phyloP scores from a whole-genome alignment of 2,329 filamentous ascomycete species.

The Diaporthe caulivora region DNA sequence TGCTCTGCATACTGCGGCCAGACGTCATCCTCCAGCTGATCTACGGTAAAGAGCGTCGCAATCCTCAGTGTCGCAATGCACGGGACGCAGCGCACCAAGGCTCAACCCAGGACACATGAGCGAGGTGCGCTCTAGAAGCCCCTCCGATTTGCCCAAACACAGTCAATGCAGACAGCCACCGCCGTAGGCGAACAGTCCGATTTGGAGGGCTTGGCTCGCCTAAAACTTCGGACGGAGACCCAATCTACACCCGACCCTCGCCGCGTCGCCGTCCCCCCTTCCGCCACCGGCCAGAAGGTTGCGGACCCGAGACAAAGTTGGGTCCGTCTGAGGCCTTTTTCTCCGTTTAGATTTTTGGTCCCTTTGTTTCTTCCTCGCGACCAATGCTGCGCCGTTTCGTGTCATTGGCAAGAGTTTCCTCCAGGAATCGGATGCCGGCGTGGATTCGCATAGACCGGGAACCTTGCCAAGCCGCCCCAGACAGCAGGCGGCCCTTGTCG shows the following conservation, averaged over 20 bases:
- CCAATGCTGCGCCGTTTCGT: background rate
- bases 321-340: background rate
- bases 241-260: conserved; percentile 5
- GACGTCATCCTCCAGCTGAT: conserved; percentile 22
- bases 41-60: conserved; percentile 11
- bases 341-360: background rate
- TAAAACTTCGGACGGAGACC: conserved; percentile 17
- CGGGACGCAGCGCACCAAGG: background rate
- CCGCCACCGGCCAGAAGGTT: conserved; percentile 5
- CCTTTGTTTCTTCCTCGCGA: too few species aligned
- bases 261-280: background rate
- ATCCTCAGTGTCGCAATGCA: conserved; percentile 17
- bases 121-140: background rate
- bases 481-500: conserved; percentile 22
- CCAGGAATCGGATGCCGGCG: conserved; percentile 3
- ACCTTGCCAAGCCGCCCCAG: conserved; percentile 30
- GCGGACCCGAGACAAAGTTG: conserved; percentile 17
- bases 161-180: conserved; percentile 27
- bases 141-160: conserved; percentile 25
- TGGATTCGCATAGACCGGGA: conserved; percentile 14
- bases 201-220: conserved; percentile 6
- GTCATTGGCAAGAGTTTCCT: background rate
- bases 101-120: conserved; percentile 1
- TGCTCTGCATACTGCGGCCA: background rate
- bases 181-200: conserved; percentile 20